Base-by-base conservation (phyloP, 306 rosid species). In the Cicer yamashitae region DNA sequence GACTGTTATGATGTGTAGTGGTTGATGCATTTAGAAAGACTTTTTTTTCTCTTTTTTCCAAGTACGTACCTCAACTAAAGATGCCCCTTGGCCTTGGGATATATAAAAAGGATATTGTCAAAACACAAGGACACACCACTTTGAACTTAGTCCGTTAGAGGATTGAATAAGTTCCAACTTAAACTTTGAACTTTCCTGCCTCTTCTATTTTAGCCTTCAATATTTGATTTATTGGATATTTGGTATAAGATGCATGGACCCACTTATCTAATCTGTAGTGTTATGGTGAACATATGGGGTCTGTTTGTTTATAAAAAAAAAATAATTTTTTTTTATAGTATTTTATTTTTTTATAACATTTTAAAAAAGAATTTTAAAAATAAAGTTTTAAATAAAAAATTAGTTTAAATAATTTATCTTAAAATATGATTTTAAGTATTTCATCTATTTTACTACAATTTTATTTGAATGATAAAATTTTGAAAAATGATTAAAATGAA, bases 161-260 rank as follows among this genome's bases (percentile, higher is more conserved):
- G 52, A 68, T 38, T 82, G 75, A 82, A 67, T 79, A 83, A 66
- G 67, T 79, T 68, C 77, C 74, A 73, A 46, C 48, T 69, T 54
- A 15, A 50, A 60, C 81, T 75, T 81, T 62, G 73, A 75, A 62
- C 43, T 46, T 48, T 72, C 64, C 11, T 71, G 59, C 20, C 57
- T 50, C 71, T 52, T 30, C 52, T 50, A 52, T 30, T 18, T 43
- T 66, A 40, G 43, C 51, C 54, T 69, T 39, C 66, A 51, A 65
- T 56, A 10, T 9, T 62, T 69, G 47, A 14, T 44, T 61, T 60
- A 60, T 60, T 37, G 66, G 18, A 60, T 59, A 17, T 59, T 59
- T 59, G 43, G 13, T 6, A 59, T 15, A 60, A 60, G 37, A 2
- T 34, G 10, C 11, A 10, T 10, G 9, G 66, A 60, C 66, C 18